Conservation (phyloP, 2,329 filamentous ascomycete genomes). For the Diaporthe sp. region DNA sequence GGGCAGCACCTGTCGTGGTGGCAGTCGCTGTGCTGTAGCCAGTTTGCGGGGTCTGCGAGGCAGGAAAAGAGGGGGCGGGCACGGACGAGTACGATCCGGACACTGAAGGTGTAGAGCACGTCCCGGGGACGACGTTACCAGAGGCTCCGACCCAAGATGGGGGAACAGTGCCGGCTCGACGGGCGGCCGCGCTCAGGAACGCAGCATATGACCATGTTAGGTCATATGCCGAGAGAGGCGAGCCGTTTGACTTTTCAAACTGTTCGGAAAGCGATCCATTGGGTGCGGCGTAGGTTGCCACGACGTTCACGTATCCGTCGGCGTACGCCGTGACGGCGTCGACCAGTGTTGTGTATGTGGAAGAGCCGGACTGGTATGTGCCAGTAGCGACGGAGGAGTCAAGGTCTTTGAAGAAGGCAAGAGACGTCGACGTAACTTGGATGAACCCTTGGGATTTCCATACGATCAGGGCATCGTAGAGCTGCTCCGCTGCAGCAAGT, state of each 20-base stretch:
- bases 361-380: slow-evolving; percentile 64
- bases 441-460: slow-evolving; percentile 75
- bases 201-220: slow-evolving; percentile 81
- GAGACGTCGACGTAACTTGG: slow-evolving; percentile 70
- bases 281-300: slow-evolving; percentile 69
- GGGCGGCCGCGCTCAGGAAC: slow-evolving; percentile 71
- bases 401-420: slow-evolving; percentile 78
- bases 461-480: slow-evolving; percentile 80
- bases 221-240: slow-evolving; percentile 71
- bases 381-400: slow-evolving; percentile 67
- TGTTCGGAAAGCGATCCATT: slow-evolving; percentile 77
- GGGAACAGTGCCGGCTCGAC: slow-evolving; percentile 66
- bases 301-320: slow-evolving; percentile 70
- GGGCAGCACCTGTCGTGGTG: slow-evolving; percentile 37
- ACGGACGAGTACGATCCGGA: slow-evolving; percentile 62
- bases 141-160: slow-evolving; percentile 63
- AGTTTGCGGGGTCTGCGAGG: slow-evolving; percentile 57
- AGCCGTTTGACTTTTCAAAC: slow-evolving; percentile 64
- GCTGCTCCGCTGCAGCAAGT: slow-evolving; percentile 80
- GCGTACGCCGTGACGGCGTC: slow-evolving; percentile 68
- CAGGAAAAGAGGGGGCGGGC: slow-evolving; percentile 59
- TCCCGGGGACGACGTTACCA: slow-evolving; percentile 58
- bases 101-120: slow-evolving; percentile 59
- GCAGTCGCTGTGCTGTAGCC: slow-evolving; percentile 41
- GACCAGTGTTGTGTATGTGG: slow-evolving; percentile 65